Evolutionary conservation across 441 rosid genomes (phyloP).

Genomic region (Erodium chrysanthum): DNA sequence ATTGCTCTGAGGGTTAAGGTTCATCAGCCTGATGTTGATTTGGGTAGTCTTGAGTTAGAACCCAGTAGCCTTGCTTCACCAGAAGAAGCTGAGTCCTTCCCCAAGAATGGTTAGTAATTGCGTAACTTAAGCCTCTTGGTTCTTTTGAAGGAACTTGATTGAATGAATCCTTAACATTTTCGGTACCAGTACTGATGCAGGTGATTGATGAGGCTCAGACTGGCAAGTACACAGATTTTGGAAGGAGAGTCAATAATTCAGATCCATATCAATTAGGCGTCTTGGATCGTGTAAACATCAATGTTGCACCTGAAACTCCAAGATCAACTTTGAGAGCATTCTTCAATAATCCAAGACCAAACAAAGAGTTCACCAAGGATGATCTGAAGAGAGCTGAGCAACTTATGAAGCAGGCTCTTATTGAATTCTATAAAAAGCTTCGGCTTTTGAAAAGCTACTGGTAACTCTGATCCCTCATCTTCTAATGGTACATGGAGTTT

Average conservation of each 20-base stretch:
- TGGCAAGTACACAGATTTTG: slow-evolving; percentile 19
- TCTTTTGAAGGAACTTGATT: no score
- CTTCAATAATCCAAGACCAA: slow-evolving; percentile 28
- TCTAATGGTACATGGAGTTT: background rate
- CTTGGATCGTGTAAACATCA: slow-evolving; percentile 55
- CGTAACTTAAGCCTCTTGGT: no score
- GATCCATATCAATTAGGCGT: slow-evolving; percentile 23
- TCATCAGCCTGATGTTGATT: slow-evolving; percentile 33
- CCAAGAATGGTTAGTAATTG: no score
- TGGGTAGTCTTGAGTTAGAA: slow-evolving; percentile 3
- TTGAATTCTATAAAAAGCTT: slow-evolving; percentile 57
- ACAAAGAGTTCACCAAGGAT: slow-evolving; percentile 31
- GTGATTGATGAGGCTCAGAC: slow-evolving; percentile 35
- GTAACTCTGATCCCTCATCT: slow-evolving; percentile 19
- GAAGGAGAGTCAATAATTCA: background rate
- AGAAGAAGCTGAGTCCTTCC: background rate
- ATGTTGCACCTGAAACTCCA: slow-evolving; percentile 49
- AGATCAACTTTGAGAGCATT: slow-evolving; percentile 36
- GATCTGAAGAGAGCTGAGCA: slow-evolving; percentile 55
- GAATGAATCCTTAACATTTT: no score
- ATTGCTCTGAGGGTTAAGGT: slow-evolving; percentile 64
- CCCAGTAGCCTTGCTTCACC: background rate
- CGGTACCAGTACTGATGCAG: slow-evolving; percentile 23
- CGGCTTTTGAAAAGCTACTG: slow-evolving; percentile 54
- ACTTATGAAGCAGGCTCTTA: slow-evolving; percentile 44